Percentiles rank a stretch among this genome's conserved stretches.
phyloP scores from a whole-genome alignment of 371 early-diverging fungal genomes.

The Gilbertella persicaria region DNA sequence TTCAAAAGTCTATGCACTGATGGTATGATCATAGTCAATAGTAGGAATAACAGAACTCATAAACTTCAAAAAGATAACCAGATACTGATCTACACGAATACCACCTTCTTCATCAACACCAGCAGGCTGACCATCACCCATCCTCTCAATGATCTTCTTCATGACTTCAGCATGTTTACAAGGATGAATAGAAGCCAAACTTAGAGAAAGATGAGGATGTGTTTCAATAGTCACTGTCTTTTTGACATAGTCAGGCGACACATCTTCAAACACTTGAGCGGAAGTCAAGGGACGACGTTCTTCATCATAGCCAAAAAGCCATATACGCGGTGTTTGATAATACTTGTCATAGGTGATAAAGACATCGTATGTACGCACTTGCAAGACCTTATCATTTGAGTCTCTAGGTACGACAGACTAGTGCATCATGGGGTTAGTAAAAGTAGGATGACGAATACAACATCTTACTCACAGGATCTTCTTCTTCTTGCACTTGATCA shows the following conservation, averaged over 20 bases:
- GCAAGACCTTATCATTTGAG: constrained; percentile 78
- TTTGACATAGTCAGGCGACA: constrained; percentile 95
- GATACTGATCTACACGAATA: constrained; percentile 93
- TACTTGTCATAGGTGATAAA: constrained; percentile 99
- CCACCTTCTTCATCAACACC: constrained; percentile 29
- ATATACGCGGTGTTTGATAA: constrained; percentile 96
- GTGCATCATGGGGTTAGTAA: neutral
- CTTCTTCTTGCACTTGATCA: constrained; percentile 70
- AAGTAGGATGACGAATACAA: neutral
- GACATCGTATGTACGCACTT: constrained; percentile 94
- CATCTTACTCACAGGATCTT: constrained; percentile 23
- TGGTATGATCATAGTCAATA: constrained; percentile 96
- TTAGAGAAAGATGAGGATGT: constrained; percentile 88
- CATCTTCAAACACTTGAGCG: constrained; percentile 91
- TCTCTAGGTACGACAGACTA: constrained; percentile 25
- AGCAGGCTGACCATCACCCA: constrained; percentile 51
- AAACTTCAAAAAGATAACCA: constrained; percentile 94
- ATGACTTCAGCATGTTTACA: constrained; percentile 98
- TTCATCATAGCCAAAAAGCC: constrained; percentile 96
- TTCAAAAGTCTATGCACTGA: constrained; percentile 54
- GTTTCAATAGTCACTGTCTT: constrained; percentile 97
- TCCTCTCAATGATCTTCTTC: constrained; percentile 90
- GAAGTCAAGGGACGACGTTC: constrained; percentile 85
- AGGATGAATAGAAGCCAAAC: constrained; percentile 93
- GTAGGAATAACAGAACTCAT: constrained; percentile 96